Evolutionary conservation across 768 basidiomycete species (phyloP).

Genomic region (Boletus rubescentipes): DNA sequence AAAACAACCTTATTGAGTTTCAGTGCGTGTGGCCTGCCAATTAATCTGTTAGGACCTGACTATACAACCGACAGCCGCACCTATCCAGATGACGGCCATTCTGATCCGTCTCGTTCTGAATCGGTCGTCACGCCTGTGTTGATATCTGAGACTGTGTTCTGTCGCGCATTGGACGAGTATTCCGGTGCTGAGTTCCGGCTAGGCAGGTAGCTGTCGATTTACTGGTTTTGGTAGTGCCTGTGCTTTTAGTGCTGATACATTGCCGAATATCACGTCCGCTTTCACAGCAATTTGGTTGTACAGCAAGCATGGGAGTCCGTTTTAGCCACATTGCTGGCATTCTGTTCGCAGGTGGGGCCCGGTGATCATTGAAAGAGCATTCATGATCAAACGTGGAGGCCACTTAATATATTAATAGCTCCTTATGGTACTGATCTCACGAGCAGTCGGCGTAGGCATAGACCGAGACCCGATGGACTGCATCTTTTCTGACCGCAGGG

Average conservation of each 20-base stretch:
- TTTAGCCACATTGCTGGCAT: not conserved
- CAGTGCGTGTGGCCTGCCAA: conserved; percentile 46
- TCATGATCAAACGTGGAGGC: not conserved
- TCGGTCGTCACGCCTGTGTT: conserved; percentile 10
- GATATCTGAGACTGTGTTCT: conserved; percentile 57
- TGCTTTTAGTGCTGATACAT: not conserved
- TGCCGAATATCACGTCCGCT: not conserved
- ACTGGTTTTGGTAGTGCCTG: conserved; percentile 5
- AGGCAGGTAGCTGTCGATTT: conserved; percentile 52
- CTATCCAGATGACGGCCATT: conserved; percentile 12
- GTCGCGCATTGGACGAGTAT: conserved; percentile 73
- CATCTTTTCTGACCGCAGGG: not conserved
- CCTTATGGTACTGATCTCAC: not conserved
- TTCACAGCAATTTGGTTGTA: not conserved
- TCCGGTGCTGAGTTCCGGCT: conserved; percentile 74
- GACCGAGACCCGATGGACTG: not conserved
- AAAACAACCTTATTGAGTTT: conserved; percentile 78
- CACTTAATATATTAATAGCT: not conserved
- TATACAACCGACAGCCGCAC: conserved; percentile 19
- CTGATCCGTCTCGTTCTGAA: not conserved
- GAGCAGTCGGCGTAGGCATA: not conserved
- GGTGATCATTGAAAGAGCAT: no score
- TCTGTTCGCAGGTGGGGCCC: not conserved
- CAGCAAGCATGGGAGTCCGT: not conserved
- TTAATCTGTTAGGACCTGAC: conserved; percentile 5